Evolutionary conservation across 2,329 filamentous ascomycete species (phyloP), one percentile per base, ranked within the genome.

Genomic region (Mycogone perniciosa): DNA sequence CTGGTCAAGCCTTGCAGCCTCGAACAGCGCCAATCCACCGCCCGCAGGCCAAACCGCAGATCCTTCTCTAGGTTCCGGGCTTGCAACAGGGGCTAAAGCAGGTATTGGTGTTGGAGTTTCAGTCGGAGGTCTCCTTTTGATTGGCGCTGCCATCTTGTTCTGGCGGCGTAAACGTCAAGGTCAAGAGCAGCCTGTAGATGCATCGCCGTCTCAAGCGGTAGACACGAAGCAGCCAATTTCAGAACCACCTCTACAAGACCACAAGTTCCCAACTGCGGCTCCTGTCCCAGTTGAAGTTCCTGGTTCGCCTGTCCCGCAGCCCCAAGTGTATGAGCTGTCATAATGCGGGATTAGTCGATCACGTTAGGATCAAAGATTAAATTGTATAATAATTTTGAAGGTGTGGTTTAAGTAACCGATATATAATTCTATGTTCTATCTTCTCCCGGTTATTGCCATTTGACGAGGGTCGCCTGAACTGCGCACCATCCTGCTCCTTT

Each of bases 1-100:
- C 2, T 57, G 55, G 55, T 44, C 41, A n/a, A 31, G 29, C 11
- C 41, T 44, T 30, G 41, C 41, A 27, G 29, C 41, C 13, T 27
- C 41, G 2, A n/a, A 44, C 8, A 4, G 13, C 41, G 41, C 44
- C 13, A 20, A 7, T 35, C 7, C 33, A 35, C 33, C 33, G 33
- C 11, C 33, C 7, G 7, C 33, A 35, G 11, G 33, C 33, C 33
- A 35, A 35, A 35, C 7, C 33, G 7, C 33, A 35, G 11, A 13
- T 9, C 27, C 44, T 31, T 29, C n/a, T 34, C 7, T 8, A 7
- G 30, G 37, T 6, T 27, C 44, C 2, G 44, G 33, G 30, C 44
- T 46, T 10, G 33, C 33, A 35, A 35, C 33, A 35, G 33, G 33
- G 33, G 33, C 33, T 35, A 35, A 35, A 35, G 33, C 33, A 35